phyloP scores from a whole-genome alignment of 208 protist species.

The Leishmania braziliensis region DNA sequence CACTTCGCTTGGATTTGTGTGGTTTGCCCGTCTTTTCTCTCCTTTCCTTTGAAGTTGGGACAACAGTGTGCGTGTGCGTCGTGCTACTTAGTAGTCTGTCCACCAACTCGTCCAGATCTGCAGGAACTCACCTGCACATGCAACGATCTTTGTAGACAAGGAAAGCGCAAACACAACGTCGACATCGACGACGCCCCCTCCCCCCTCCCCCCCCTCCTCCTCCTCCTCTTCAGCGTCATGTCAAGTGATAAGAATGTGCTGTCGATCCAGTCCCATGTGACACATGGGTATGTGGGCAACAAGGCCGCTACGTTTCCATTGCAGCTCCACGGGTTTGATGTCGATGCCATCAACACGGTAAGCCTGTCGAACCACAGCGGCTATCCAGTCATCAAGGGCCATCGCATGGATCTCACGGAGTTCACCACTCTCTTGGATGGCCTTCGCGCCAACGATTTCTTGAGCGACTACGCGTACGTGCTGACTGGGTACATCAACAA shows the following conservation, averaged over 20 bases:
- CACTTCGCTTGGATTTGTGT: background rate
- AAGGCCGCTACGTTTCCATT: slow-evolving; percentile 94
- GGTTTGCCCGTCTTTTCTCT: background rate
- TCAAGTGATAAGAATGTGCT: slow-evolving; percentile 70
- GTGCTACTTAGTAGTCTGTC: background rate
- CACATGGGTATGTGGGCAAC: slow-evolving; percentile 97
- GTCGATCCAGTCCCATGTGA: slow-evolving; percentile 96
- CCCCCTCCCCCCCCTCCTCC: background rate
- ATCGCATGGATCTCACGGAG: slow-evolving; percentile 84
- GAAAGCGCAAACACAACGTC: background rate
- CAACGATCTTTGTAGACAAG: background rate
- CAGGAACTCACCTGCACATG: background rate
- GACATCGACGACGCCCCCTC: no score
- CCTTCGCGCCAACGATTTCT: slow-evolving; percentile 85
- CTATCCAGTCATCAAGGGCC: slow-evolving; percentile 90
- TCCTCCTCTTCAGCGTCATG: slow-evolving; percentile 15
- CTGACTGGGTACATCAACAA: slow-evolving; percentile 96
- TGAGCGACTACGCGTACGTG: slow-evolving; percentile 84
- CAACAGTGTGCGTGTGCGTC: background rate
- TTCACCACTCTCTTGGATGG: slow-evolving; percentile 82
- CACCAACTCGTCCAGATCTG: background rate
- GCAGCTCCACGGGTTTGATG: slow-evolving; percentile 95
- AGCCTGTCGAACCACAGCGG: slow-evolving; percentile 96
- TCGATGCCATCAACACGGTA: slow-evolving; percentile 95
- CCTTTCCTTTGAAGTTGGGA: background rate